Conservation (phyloP, 2,329 filamentous ascomycete species). For the Aplosporella prunicola region DNA sequence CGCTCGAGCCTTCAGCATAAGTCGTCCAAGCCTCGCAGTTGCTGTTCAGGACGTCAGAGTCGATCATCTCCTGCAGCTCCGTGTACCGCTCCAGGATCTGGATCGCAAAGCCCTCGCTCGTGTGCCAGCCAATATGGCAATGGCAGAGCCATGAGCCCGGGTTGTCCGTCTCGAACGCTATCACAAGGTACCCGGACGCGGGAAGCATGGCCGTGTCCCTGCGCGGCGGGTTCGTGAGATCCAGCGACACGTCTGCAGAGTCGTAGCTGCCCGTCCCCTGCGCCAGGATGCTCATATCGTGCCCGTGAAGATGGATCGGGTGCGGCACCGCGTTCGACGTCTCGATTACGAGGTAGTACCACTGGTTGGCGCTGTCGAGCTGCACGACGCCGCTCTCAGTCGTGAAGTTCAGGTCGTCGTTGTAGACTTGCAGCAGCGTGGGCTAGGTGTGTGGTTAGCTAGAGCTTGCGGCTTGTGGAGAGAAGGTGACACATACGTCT, state of each 20-base stretch:
- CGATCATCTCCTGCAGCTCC: conserved; percentile 16
- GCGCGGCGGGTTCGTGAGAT: conserved; percentile 29
- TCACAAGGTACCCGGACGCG: conserved; percentile 34
- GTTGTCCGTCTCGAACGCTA: conserved; percentile 47
- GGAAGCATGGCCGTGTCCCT: conserved; percentile 19
- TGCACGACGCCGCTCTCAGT: conserved; percentile 23
- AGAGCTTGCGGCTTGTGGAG: too few species aligned
- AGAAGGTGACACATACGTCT: too few species aligned
- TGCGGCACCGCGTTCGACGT: conserved; percentile 25
- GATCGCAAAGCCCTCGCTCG: conserved; percentile 36
- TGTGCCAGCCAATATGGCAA: conserved; percentile 18
- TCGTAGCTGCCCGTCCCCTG: conserved; percentile 24
- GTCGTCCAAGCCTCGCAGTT: conserved; percentile 7
- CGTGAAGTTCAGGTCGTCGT: conserved; percentile 17
- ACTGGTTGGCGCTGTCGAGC: conserved; percentile 17
- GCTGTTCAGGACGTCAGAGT: conserved; percentile 1
- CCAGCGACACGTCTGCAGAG: conserved; percentile 22
- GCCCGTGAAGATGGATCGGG: conserved; percentile 33
- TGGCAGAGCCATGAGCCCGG: conserved; percentile 32
- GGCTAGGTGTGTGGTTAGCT: too few species aligned
- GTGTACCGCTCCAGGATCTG: conserved; percentile 42
- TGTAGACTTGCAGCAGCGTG: conserved; percentile 26
- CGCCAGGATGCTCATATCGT: conserved; percentile 29
- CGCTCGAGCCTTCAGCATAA: conserved; percentile 2
- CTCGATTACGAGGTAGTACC: conserved; percentile 3